Conservation (phyloP, 805 yeast genomes). For the Lachancea mirantina region DNA sequence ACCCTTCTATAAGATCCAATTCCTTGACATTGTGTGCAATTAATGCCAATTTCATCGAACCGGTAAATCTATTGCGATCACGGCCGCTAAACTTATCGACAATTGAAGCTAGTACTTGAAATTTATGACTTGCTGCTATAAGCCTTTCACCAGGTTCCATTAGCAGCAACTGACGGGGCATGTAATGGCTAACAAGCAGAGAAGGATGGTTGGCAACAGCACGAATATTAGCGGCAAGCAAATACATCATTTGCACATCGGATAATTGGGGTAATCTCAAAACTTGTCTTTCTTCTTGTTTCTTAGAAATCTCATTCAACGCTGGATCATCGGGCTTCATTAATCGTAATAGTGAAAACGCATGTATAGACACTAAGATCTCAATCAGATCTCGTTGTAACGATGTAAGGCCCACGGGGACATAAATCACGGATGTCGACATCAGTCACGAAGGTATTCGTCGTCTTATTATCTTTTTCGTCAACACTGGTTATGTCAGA, state of each 20-base stretch:
- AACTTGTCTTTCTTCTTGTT: not conserved
- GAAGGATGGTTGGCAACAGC: slow-evolving; percentile 61
- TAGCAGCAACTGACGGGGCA: slow-evolving; percentile 60
- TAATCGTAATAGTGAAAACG: slow-evolving; percentile 21
- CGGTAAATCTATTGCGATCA: slow-evolving; percentile 10
- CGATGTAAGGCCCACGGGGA: slow-evolving; percentile 40
- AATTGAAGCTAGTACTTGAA: slow-evolving; percentile 45
- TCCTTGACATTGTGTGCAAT: slow-evolving; percentile 61
- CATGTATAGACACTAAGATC: slow-evolving; percentile 39
- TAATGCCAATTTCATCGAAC: slow-evolving; percentile 30
- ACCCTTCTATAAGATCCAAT: slow-evolving; percentile 70
- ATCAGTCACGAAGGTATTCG: no score
- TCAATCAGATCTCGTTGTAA: slow-evolving; percentile 41
- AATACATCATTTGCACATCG: slow-evolving; percentile 20
- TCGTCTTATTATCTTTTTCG: no score
- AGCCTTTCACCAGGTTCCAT: slow-evolving; percentile 58
- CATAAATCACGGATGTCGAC: no score
- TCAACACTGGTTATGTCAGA: no score
- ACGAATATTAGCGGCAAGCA: slow-evolving; percentile 34
- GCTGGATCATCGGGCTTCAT: not conserved
- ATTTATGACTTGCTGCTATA: slow-evolving; percentile 51
- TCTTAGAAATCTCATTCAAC: not conserved
- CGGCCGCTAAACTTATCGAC: slow-evolving; percentile 20
- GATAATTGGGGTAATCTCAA: slow-evolving; percentile 9
- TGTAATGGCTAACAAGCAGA: slow-evolving; percentile 66